Percentiles rank a stretch among this genome's conserved stretches.
These are phyloP conservation scores for Avicennia marina DNA, from an alignment of 257 asterid species.

Conservation along the genomic window DNA sequence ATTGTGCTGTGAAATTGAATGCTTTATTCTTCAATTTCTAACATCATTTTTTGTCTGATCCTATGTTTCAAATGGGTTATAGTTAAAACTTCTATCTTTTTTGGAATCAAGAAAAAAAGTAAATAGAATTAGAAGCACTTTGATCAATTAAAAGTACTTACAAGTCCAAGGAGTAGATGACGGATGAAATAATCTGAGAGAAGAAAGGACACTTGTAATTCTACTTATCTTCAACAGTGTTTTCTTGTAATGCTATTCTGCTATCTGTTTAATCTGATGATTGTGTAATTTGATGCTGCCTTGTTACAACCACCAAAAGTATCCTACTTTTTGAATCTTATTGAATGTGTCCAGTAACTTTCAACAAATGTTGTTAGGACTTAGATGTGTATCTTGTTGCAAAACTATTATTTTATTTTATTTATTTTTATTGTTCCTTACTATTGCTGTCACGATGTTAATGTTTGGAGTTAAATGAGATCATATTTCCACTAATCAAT, in stretches of 20 bases:
- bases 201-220: not conserved
- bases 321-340: not conserved
- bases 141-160: not conserved
- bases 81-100: too few species aligned
- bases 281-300: not conserved
- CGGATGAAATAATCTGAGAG: not conserved
- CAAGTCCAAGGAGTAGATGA: too few species aligned
- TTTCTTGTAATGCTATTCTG: not conserved
- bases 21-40: too few species aligned
- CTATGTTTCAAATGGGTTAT: too few species aligned
- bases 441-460: too few species aligned
- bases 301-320: not conserved
- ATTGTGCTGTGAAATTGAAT: too few species aligned
- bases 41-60: too few species aligned
- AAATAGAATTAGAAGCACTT: not conserved
- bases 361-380: not conserved
- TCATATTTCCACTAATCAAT: too few species aligned
- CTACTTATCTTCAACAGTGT: not conserved
- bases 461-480: too few species aligned
- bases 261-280: not conserved
- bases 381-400: not conserved
- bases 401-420: too few species aligned
- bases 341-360: not conserved
- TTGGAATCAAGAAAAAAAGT: too few species aligned
- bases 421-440: too few species aligned